Base-by-base conservation (phyloP, 345 rosid species). In the Rhodamnia rubescens region DNA sequence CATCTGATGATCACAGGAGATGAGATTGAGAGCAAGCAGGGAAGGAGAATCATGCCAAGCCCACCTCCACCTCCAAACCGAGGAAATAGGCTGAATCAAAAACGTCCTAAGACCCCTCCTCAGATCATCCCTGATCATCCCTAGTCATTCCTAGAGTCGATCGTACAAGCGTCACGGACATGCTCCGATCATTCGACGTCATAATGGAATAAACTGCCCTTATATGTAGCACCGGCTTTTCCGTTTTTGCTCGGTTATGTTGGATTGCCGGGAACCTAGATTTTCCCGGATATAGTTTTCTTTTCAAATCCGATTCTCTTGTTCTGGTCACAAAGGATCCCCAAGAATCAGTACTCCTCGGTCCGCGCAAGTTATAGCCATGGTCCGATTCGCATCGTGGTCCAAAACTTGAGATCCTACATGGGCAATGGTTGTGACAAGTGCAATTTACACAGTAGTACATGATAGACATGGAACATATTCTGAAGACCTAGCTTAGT, bases 21-120 rank as follows among this genome's bases (percentile, higher is more conserved):
- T 42, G 29, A 16, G 88, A 56, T 64, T 20, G 51, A 15, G 83
- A 54, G 84, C 82, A 82, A 81, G 58, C 27, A 58, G 59, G 51
- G 85, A 6, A 58, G 10, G 54, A 82, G 69, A 56, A 44, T 58
- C 52, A 27, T 74, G 81, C 88, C 83, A 69, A 83, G 88, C 85
- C 88, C 85, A 64, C 87, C 88, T 11, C 88, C 88, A 44, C 83
- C 88, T 40, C 88, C 85, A 8, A 15, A 22, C 36, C 64, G 44
- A 29, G 40, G 44, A 52, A 24, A 32, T 18, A 32, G 21, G 47
- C 78, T 18, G 78, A 11, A 69, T 36, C 78, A 69, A 1, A 69
- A 16, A 47, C 47, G 47, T 32, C 58, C 58, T 1, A n/a, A 22
- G 58, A 55, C 58, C 58, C n/a, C 58, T 55, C 47, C 78, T 32